Conservation (phyloP, 768 basidiomycete genomes). For the Trametes punicea region DNA sequence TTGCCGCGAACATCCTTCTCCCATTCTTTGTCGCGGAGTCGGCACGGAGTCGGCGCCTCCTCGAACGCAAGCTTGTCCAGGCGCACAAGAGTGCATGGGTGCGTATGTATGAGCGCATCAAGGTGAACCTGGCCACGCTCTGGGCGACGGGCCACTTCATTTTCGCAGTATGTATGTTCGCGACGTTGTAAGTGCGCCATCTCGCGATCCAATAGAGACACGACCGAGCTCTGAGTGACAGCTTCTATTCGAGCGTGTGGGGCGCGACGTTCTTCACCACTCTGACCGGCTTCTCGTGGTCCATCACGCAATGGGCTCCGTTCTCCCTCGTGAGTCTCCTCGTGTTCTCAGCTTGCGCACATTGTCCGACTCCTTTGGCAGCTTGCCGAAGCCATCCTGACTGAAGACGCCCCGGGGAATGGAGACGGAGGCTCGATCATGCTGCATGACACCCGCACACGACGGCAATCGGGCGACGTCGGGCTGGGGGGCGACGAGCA, state of each 20-base stretch:
- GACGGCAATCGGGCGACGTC: slow-evolving; percentile 7
- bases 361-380: background rate
- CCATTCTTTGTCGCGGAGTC: slow-evolving; percentile 55
- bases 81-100: slow-evolving; percentile 19
- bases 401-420: slow-evolving; percentile 42
- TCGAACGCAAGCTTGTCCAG: slow-evolving; percentile 18
- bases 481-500: slow-evolving; percentile 21
- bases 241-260: slow-evolving; percentile 65
- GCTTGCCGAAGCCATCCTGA: slow-evolving; percentile 83
- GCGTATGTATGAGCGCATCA: slow-evolving; percentile 36
- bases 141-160: slow-evolving; percentile 79
- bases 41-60: slow-evolving; percentile 13
- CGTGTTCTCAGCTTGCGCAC: background rate
- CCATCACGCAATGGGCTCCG: slow-evolving; percentile 89
- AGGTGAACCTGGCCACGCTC: slow-evolving; percentile 61
- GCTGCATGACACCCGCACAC: slow-evolving; percentile 39
- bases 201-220: background rate
- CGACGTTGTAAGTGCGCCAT: slow-evolving; percentile 67
- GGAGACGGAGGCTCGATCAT: slow-evolving; percentile 36
- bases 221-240: slow-evolving; percentile 28
- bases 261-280: slow-evolving; percentile 76
- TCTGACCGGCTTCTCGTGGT: slow-evolving; percentile 88
- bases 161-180: slow-evolving; percentile 75
- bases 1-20: slow-evolving; percentile 63
- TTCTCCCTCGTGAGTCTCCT: slow-evolving; percentile 68